These are phyloP conservation scores for Septoria linicola DNA, from an alignment of 2,329 filamentous ascomycete genomes.

Conservation along the genomic window DNA sequence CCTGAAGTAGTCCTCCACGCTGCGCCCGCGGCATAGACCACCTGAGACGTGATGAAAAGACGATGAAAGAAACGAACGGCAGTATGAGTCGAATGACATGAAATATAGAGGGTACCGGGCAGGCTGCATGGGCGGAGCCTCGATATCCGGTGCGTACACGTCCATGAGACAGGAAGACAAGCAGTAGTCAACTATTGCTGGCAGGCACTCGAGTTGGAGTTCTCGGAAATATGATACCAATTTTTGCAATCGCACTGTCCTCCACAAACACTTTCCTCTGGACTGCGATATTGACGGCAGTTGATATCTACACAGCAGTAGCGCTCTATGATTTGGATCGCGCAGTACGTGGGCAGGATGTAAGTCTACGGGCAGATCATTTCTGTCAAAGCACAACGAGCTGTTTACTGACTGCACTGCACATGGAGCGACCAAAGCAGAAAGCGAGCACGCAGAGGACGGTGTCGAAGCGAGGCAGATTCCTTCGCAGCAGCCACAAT, in stretches of 20 bases:
- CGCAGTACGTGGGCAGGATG: no score
- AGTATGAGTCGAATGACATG: slow-evolving; percentile 3
- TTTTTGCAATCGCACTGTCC: not conserved
- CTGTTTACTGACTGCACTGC: no score
- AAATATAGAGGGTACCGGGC: slow-evolving; percentile 4
- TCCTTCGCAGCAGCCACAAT: no score
- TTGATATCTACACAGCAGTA: no score
- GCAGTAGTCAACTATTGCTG: not conserved
- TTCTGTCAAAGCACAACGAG: no score
- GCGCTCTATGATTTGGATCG: no score
- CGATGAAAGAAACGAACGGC: slow-evolving; percentile 5
- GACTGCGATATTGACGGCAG: no score
- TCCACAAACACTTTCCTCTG: not conserved
- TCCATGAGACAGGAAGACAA: no score
- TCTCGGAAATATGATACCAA: slow-evolving; percentile 9
- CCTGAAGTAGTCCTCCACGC: slow-evolving; percentile 4
- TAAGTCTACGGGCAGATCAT: no score
- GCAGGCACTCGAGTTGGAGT: not conserved
- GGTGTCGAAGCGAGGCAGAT: no score
- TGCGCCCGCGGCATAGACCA: slow-evolving; percentile 8
- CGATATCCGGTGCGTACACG: not conserved
- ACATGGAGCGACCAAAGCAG: no score
- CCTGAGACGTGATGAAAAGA: not conserved
- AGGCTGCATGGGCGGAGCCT: slow-evolving; percentile 2
- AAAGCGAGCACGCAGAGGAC: no score